Base-by-base conservation (phyloP, 345 rosid species). In the Lepidium africanum region DNA sequence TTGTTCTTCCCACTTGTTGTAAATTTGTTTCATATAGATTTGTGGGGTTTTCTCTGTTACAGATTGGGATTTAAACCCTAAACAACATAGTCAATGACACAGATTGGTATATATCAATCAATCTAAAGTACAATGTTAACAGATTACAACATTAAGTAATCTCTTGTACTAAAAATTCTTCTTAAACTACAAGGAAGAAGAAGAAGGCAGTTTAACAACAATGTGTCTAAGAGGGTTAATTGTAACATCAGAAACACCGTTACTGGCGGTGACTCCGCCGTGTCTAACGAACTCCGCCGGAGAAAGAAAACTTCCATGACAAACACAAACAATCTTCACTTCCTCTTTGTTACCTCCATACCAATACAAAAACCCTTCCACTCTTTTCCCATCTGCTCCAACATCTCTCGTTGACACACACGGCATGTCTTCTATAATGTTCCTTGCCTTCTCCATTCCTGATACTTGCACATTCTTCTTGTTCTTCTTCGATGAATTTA, bases 201-300 rank as follows among this genome's bases (percentile, higher is more conserved):
- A 55, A 47, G 69, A 54, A 17, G 69, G 73, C 43, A 65, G 85
- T 68, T 80, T 82, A 72, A 89, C 82, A 27, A 89, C 96, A 49
- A 89, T 89, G 70, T 84, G 91, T 81, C 84, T 75, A 30, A 89
- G 96, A 1, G 96, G 96, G 73, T 89, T 81, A 1, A 21, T 51
- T 39, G 69, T 82, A 11, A 85, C 83, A 32, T 82, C 87, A 13
- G 76, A 82, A 13, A 80, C 89, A 33, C 54, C 13, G 6, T 60
- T 47, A 14, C 19, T 8, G 2, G 37, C 16, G 56, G 39, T 43
- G 12, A 67, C 69, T 8, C 84, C 84, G 27, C 84, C 83, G 37
- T 82, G 88, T 65, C 57, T 73, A 14, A 84, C 71, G 14, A 86
- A 84, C 25, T 82, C 88, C 9, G 72, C 75, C 3, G 88, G 88